phyloP scores from a whole-genome alignment of 2,329 filamentous ascomycete species.

The Fusarium drepaniforme region DNA sequence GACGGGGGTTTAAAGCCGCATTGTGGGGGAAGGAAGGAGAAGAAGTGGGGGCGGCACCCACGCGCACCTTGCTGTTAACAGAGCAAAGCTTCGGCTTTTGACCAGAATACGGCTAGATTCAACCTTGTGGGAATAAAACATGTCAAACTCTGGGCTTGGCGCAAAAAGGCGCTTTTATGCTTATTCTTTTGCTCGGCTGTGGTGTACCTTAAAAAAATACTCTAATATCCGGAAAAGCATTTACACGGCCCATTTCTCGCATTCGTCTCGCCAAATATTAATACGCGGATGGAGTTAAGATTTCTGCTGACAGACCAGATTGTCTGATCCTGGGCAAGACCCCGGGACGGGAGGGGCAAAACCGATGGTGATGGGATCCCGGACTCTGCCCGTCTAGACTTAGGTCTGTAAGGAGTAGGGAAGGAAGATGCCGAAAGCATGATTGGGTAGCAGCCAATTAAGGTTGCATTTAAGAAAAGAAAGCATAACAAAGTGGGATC shows the following conservation, averaged over 20 bases:
- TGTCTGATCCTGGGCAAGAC: not conserved
- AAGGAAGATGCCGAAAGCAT: not conserved
- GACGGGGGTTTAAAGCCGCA: conserved; percentile 1
- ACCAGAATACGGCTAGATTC: not conserved
- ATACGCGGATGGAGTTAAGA: not conserved
- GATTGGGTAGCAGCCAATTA: conserved; percentile 6
- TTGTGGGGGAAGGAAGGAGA: not conserved
- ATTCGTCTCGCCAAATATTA: not conserved
- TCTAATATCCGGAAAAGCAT: not conserved
- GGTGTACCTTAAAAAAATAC: not conserved
- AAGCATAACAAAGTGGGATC: conserved; percentile 17
- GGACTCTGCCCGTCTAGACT: not conserved
- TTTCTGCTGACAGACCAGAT: not conserved
- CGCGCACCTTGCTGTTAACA: not conserved
- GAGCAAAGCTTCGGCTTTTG: not conserved
- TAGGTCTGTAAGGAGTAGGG: not conserved
- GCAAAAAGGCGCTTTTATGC: conserved; percentile 32
- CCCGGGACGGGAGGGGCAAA: not conserved
- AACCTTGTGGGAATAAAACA: conserved; percentile 1
- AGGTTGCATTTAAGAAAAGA: conserved; percentile 11
- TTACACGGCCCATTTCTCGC: not conserved
- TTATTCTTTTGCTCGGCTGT: conserved; percentile 18
- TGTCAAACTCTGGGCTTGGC: not conserved
- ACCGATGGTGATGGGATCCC: not conserved
- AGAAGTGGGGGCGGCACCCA: not conserved